Base-by-base conservation (phyloP, 1,284 basidiomycete genomes). In the Baeospora myosura region DNA sequence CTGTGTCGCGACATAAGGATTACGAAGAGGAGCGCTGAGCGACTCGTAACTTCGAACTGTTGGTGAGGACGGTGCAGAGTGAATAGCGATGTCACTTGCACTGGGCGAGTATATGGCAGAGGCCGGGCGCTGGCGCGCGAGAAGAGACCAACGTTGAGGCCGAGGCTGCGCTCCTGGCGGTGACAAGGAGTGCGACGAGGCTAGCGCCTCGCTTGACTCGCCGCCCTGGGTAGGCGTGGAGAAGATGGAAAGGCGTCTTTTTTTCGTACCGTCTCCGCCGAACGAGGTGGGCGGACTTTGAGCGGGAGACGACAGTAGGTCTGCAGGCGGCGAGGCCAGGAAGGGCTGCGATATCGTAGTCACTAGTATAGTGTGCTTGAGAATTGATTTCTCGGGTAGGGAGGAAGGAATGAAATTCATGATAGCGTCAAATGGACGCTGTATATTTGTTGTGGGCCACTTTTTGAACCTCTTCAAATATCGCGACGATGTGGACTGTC, bases 381-480 rank as follows among this genome's bases (percentile, higher is more conserved):
- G 24, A 8, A 38, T 38, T 8, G 41, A 17, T 23, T 43, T 43
- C 21, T 43, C 41, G 5, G 41, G 25, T 16, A 43, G 25, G 16
- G 41, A 37, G 22, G 41, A 38, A n/a, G 41, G 35, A 1, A 43
- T 30, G 22, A 37, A 37, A 20, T 43, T 43, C 34, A 43, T 29
- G 17, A 43, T 20, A 12, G 41, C 41, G 25, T 43, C 41, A 28
- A 43, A 43, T 6, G 41, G 18, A 12, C 25, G 25, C 11, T 32
- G 26, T 3, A 38, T 21, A 25, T 8, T 28, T 8, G 26, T n/a
- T 28, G 26, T 28, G n/a, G 8, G 26, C n/a, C 8, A 8, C 26
- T 28, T 28, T n/a, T 28, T 28, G 8, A 8, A n/a, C 26, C n/a
- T 28, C n/a, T 28, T 28, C 26, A 8, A n/a, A n/a, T 2, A 18